phyloP scores from a whole-genome alignment of 1,284 basidiomycete genomes.

The Baeospora myosura region DNA sequence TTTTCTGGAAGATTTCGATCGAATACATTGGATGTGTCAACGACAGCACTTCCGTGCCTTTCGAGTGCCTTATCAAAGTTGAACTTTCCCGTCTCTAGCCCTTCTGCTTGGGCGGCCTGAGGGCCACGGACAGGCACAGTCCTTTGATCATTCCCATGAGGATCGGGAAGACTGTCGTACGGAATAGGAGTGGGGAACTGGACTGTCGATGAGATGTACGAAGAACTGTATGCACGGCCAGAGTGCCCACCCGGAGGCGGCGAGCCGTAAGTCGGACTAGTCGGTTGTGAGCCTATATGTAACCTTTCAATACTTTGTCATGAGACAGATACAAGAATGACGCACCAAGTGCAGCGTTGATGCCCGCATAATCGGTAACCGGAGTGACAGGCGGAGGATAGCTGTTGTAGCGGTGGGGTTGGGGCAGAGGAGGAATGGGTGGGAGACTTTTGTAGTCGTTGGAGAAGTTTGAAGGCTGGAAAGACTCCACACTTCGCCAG shows the following conservation, averaged over 20 bases:
- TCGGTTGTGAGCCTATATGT: background rate
- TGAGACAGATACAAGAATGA: background rate
- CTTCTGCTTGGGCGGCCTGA: background rate
- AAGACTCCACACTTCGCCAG: slow-evolving; percentile 8
- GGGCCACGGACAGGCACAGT: background rate
- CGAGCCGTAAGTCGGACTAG: background rate
- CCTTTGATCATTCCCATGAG: background rate
- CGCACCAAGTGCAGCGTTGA: background rate
- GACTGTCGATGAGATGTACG: background rate
- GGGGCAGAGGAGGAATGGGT: slow-evolving; percentile 6
- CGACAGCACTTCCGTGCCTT: slow-evolving; percentile 1
- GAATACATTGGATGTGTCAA: slow-evolving; percentile 5
- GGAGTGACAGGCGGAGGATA: too few species aligned
- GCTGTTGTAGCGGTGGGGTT: background rate
- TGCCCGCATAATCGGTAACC: background rate
- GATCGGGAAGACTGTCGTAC: background rate
- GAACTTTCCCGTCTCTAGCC: background rate
- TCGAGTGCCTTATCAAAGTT: slow-evolving; percentile 4
- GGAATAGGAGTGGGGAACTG: background rate
- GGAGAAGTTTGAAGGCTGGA: background rate
- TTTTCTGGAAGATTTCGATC: slow-evolving; percentile 5
- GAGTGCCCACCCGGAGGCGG: background rate
- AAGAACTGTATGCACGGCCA: background rate
- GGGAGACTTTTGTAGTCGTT: slow-evolving; percentile 4
- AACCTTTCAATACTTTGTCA: background rate